A percentile compares a stretch with the other conserved stretches of the same genome.
Conservation (phyloP, 1,284 basidiomycete species). For the Psilocybe mexicana region DNA sequence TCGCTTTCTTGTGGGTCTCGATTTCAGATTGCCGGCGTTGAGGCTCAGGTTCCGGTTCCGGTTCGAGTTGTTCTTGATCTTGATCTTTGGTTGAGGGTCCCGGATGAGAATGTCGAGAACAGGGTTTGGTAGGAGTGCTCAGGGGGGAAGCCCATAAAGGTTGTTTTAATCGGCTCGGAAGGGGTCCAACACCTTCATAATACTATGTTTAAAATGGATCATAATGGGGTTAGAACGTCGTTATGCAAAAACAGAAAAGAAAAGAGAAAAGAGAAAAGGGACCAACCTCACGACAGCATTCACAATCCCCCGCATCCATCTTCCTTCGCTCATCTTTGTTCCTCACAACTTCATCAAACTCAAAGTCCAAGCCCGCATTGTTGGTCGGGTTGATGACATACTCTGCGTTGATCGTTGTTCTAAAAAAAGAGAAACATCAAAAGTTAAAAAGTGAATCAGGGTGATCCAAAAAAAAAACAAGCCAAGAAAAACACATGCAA, state of each 20-base stretch:
- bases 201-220: constrained; percentile 51
- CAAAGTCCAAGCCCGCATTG: constrained; percentile 68
- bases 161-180: constrained; percentile 61
- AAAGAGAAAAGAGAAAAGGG: neutral
- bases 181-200: constrained; percentile 72
- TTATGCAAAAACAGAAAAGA: neutral
- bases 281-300: constrained; percentile 78
- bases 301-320: constrained; percentile 81
- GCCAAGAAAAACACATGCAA: constrained; percentile 1
- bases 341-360: constrained; percentile 79
- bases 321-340: constrained; percentile 61
- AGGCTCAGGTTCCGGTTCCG: neutral
- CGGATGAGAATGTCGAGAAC: constrained; percentile 26
- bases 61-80: neutral
- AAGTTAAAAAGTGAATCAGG: too few species aligned
- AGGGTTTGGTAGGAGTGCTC: constrained; percentile 32
- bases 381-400: constrained; percentile 67
- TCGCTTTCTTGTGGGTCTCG: constrained; percentile 65
- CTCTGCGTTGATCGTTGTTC: constrained; percentile 56
- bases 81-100: constrained; percentile 15
- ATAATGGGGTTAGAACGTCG: too few species aligned
- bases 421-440: too few species aligned
- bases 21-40: constrained; percentile 29
- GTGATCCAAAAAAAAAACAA: too few species aligned
- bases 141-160: constrained; percentile 73